Conservation (phyloP, 2,329 filamentous ascomycete species). For the Hypoxylon sp. region DNA sequence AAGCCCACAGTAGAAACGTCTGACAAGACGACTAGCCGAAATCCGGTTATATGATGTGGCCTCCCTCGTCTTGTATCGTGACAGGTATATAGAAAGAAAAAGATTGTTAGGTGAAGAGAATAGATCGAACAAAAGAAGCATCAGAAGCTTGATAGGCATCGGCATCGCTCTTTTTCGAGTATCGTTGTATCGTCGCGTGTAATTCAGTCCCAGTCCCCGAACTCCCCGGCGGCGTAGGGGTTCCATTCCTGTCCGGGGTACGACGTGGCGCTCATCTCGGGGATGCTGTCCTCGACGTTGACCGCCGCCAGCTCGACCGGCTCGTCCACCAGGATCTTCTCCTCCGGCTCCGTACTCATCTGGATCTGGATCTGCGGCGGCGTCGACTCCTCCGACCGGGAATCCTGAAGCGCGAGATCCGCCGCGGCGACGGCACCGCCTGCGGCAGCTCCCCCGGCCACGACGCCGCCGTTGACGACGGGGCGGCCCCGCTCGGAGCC, state of each 20-base stretch:
- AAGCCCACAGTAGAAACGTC: no score
- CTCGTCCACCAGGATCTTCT: constrained; percentile 48
- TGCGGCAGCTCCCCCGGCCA: constrained; percentile 4
- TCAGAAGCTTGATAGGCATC: no score
- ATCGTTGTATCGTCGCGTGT: background rate
- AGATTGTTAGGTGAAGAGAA: no score
- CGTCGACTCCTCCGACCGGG: constrained; percentile 25
- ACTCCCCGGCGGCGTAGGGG: constrained; percentile 50
- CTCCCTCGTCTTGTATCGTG: no score
- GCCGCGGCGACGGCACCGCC: background rate
- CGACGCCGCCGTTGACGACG: constrained; percentile 8
- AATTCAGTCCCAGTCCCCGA: constrained; percentile 44
- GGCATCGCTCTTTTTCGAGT: background rate
- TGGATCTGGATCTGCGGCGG: constrained; percentile 19
- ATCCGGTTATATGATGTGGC: no score
- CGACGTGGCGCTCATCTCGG: constrained; percentile 61
- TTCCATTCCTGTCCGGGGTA: constrained; percentile 67
- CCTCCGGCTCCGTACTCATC: constrained; percentile 44
- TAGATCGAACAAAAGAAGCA: no score
- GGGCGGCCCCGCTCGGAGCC: constrained; percentile 33
- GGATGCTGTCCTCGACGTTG: constrained; percentile 49
- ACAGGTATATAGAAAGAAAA: no score
- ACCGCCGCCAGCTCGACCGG: constrained; percentile 45
- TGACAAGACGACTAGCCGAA: no score
- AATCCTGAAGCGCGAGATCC: constrained; percentile 12